phyloP scores from a whole-genome alignment of 768 basidiomycete species.

The Xanthoconium stramineum region DNA sequence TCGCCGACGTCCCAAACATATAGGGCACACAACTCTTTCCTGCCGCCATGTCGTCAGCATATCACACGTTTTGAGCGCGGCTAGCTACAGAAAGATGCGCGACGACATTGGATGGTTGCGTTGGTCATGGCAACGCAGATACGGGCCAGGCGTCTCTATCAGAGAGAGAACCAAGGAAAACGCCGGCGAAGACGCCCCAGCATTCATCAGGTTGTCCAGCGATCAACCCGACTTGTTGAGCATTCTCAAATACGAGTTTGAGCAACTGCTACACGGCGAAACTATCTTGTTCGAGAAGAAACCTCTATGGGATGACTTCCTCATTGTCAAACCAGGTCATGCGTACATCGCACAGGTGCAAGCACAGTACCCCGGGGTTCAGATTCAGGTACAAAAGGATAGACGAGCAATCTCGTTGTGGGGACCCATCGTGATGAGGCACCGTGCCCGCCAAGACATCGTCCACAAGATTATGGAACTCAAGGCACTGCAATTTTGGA shows the following conservation, averaged over 20 bases:
- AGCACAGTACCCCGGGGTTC: conserved; percentile 35
- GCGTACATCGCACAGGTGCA: conserved; percentile 47
- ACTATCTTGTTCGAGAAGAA: conserved; percentile 48
- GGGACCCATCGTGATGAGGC: conserved; percentile 45
- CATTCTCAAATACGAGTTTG: conserved; percentile 56
- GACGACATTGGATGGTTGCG: conserved; percentile 47
- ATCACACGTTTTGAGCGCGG: conserved; percentile 38
- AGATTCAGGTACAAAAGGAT: conserved; percentile 39
- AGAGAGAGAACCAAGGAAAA: conserved; percentile 18
- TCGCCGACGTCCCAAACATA: conserved; percentile 40
- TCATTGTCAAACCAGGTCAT: conserved; percentile 40
- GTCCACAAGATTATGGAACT: conserved; percentile 45
- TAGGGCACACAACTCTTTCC: conserved; percentile 44
- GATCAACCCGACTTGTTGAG: conserved; percentile 50
- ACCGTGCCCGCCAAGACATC: conserved; percentile 42
- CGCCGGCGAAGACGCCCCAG: conserved; percentile 12
- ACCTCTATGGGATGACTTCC: conserved; percentile 65
- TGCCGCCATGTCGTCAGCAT: conserved; percentile 57
- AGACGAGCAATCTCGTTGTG: conserved; percentile 52
- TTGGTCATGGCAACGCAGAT: conserved; percentile 31
- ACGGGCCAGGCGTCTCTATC: conserved; percentile 30
- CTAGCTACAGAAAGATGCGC: conserved; percentile 39
- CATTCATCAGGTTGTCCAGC: conserved; percentile 47
- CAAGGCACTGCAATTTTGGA: conserved; percentile 38
- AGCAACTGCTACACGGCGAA: conserved; percentile 62